Percentiles rank a stretch among this genome's conserved stretches.
Conservation (phyloP, 768 basidiomycete species). For the Russula compacta region DNA sequence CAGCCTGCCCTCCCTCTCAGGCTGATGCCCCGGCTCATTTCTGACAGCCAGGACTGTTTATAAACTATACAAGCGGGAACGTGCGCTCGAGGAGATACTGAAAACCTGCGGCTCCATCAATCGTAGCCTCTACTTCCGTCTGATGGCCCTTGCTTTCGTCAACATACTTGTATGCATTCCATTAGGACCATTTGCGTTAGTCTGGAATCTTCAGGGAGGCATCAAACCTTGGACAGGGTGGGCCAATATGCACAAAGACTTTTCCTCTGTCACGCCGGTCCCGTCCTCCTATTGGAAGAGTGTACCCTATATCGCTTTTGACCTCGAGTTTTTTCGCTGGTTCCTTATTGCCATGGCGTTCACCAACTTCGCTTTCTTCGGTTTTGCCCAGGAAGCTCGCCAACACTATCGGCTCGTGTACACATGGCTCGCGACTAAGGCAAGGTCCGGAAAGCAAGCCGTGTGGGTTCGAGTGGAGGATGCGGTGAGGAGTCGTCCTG, state of each 20-base stretch:
- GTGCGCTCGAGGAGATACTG: slow-evolving; percentile 25
- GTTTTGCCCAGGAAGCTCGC: too few relatives aligned
- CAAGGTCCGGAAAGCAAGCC: too few relatives aligned
- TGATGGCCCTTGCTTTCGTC: slow-evolving; percentile 28
- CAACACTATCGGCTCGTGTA: too few relatives aligned
- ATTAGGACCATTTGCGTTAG: slow-evolving; percentile 24
- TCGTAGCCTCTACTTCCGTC: slow-evolving; percentile 36
- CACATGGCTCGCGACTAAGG: too few relatives aligned
- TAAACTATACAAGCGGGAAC: slow-evolving; percentile 22
- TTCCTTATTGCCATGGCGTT: too few relatives aligned
- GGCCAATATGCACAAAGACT: slow-evolving; percentile 42
- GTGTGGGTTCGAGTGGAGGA: too few relatives aligned
- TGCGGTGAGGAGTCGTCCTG: too few relatives aligned
- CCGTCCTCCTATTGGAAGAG: slow-evolving; percentile 34
- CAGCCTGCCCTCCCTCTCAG: too few relatives aligned
- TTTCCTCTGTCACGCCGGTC: slow-evolving; percentile 31
- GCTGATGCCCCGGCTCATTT: not conserved
- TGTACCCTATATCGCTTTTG: too few relatives aligned
- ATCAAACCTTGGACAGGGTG: slow-evolving; percentile 38
- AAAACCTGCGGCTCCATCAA: slow-evolving; percentile 28
- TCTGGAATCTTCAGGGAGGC: slow-evolving; percentile 22
- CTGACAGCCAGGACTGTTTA: slow-evolving; percentile 23
- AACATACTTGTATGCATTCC: slow-evolving; percentile 30
- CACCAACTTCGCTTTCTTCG: too few relatives aligned
- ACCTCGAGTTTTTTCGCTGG: too few relatives aligned